Conservation (phyloP, 306 rosid genomes). For the Hippophae gyantsensis region DNA sequence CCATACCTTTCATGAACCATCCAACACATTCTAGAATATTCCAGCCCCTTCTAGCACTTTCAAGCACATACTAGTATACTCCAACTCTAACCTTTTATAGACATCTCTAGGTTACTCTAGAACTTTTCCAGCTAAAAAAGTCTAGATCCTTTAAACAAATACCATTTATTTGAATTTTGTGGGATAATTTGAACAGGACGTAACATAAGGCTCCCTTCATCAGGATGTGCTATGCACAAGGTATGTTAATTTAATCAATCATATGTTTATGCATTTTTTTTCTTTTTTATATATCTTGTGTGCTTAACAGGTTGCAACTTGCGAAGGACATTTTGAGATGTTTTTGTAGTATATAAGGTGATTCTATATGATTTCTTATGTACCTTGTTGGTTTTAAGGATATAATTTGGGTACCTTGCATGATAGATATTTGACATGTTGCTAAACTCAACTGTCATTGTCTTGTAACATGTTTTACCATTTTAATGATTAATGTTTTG, state of each 20-base stretch:
- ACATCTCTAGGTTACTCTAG: too few relatives aligned
- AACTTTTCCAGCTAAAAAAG: too few relatives aligned
- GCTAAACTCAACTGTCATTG: background rate
- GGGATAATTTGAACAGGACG: too few relatives aligned
- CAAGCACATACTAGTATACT: too few relatives aligned
- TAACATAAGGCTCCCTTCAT: slow-evolving; percentile 52
- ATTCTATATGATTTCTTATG: background rate
- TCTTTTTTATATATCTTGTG: slow-evolving; percentile 2
- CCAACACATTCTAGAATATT: too few relatives aligned
- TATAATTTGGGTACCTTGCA: background rate
- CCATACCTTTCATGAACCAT: too few relatives aligned
- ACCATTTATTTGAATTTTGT: too few relatives aligned
- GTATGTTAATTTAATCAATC: slow-evolving; percentile 29
- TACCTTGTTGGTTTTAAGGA: background rate
- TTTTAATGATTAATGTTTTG: slow-evolving; percentile 16
- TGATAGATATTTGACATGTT: background rate
- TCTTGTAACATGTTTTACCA: background rate
- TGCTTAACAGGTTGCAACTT: slow-evolving; percentile 6
- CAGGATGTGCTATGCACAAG: slow-evolving; percentile 99
- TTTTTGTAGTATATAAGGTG: background rate
- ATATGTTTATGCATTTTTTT: slow-evolving; percentile 10
- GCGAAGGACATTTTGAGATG: too few relatives aligned
- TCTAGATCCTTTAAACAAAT: too few relatives aligned
- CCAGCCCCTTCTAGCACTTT: too few relatives aligned
- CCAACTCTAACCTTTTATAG: too few relatives aligned